phyloP scores from a whole-genome alignment of 371 early-diverging fungal genomes.

The Haplosporangium sp. region DNA sequence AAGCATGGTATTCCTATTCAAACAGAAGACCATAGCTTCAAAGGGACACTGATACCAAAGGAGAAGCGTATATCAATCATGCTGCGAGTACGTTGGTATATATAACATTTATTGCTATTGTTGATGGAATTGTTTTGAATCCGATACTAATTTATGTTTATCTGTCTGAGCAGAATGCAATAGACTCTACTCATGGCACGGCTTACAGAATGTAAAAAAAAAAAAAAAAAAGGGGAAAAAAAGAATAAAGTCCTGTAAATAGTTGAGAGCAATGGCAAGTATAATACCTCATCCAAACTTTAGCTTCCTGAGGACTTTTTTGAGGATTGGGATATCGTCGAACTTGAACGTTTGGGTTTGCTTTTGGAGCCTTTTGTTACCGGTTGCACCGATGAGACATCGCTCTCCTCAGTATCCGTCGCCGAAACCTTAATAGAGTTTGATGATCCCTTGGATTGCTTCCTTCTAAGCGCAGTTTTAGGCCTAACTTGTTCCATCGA shows the following conservation, averaged over 20 bases:
- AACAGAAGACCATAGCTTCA: slow-evolving; percentile 51
- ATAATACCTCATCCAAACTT: neutral
- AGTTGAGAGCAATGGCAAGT: neutral
- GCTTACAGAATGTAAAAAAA: slow-evolving; percentile 1
- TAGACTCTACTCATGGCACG: neutral
- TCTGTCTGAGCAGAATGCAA: neutral
- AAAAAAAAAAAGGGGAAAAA: neutral
- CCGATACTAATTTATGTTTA: neutral
- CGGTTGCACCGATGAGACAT: neutral
- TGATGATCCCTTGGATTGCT: slow-evolving; percentile 4
- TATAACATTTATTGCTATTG: neutral
- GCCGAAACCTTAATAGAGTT: neutral
- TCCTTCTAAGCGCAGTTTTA: neutral
- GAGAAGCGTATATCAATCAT: slow-evolving; percentile 62
- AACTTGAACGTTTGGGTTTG: slow-evolving; percentile 1
- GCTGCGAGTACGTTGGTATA: slow-evolving; percentile 45
- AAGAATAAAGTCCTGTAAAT: neutral
- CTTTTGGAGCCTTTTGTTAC: neutral
- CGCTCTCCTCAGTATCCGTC: slow-evolving; percentile 12
- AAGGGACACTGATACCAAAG: slow-evolving; percentile 50
- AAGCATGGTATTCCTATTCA: slow-evolving; percentile 65
- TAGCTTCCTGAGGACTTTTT: slow-evolving; percentile 1
- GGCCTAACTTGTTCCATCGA: neutral
- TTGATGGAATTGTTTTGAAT: neutral
- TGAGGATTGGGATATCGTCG: neutral